A percentile compares a stretch with the other conserved stretches of the same genome.
phyloP scores from a whole-genome alignment of 2,329 filamentous ascomycete species.

The Arthrobotrys megalospora region DNA sequence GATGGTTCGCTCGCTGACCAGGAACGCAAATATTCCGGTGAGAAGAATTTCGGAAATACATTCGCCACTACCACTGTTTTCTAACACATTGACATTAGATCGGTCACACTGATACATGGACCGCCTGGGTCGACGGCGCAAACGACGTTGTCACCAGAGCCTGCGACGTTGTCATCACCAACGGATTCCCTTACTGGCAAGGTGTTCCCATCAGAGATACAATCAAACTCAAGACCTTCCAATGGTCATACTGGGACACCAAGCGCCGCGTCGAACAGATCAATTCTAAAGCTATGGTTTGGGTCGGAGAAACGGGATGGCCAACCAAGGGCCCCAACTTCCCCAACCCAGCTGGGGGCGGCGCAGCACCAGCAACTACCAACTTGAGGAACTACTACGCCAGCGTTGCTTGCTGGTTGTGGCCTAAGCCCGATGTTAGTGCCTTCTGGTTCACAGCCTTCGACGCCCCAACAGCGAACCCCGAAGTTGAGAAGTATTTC shows the following conservation, averaged over 20 bases:
- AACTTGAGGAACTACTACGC: conserved; percentile 77
- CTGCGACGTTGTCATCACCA: conserved; percentile 52
- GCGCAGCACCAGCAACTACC: conserved; percentile 74
- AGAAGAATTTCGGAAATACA: conserved; percentile 65
- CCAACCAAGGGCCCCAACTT: conserved; percentile 77
- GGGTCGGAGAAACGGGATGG: conserved; percentile 80
- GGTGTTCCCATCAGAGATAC: conserved; percentile 72
- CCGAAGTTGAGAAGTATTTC: conserved; percentile 41
- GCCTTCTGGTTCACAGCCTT: conserved; percentile 64
- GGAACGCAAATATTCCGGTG: conserved; percentile 31
- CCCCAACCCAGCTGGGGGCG: conserved; percentile 65
- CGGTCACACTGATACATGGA: conserved; percentile 80
- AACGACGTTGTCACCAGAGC: conserved; percentile 72
- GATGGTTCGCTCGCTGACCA: conserved; percentile 68
- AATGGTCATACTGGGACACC: conserved; percentile 36
- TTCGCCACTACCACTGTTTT: no score
- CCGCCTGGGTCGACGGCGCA: conserved; percentile 74
- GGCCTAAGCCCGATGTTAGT: conserved; percentile 41
- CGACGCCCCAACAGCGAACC: conserved; percentile 39
- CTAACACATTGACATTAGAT: conserved; percentile 68
- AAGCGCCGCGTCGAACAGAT: conserved; percentile 75
- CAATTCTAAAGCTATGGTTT: conserved; percentile 74
- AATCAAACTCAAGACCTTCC: conserved; percentile 68
- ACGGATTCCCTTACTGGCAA: conserved; percentile 63
- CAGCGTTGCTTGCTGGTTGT: conserved; percentile 73